These are phyloP conservation scores for Xylariaceae sp. DNA, from an alignment of 2,329 filamentous ascomycete genomes.

Conservation along the genomic window DNA sequence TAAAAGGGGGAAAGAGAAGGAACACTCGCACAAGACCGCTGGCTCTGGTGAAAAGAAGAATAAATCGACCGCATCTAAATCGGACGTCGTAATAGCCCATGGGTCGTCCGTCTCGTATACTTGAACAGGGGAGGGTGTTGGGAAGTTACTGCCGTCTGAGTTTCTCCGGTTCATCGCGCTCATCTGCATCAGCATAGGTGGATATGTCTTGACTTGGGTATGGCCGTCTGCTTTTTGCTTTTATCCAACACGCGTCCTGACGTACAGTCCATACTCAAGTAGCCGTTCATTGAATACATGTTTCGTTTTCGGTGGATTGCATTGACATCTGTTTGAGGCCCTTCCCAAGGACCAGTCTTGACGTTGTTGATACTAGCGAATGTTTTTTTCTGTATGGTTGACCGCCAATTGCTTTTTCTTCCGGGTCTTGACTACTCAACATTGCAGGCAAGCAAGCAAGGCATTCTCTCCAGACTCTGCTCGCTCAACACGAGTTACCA, in stretches of 20 bases:
- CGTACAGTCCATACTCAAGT: not conserved
- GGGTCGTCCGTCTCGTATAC: slow-evolving; percentile 24
- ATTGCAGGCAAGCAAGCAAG: not conserved
- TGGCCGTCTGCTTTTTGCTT: not conserved
- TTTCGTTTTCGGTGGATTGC: not conserved
- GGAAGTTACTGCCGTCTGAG: not conserved
- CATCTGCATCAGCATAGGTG: not conserved
- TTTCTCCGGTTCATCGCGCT: not conserved
- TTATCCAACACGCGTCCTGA: not conserved
- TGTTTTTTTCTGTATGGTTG: not conserved
- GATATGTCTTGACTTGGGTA: not conserved
- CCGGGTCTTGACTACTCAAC: not conserved
- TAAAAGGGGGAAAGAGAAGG: slow-evolving; percentile 25
- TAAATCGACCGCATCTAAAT: slow-evolving; percentile 24
- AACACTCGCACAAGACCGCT: slow-evolving; percentile 15
- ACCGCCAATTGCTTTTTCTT: not conserved
- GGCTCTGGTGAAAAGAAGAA: slow-evolving; percentile 22
- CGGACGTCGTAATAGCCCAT: slow-evolving; percentile 28
- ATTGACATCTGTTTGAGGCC: not conserved
- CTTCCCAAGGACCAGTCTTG: not conserved
- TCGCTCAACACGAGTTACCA: slow-evolving; percentile 3
- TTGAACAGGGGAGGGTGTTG: not conserved
- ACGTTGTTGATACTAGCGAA: not conserved
- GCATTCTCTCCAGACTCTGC: not conserved
- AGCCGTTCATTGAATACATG: not conserved